Percentiles rank a stretch among this genome's conserved stretches.
Conservation (phyloP, 306 rosid species). For the Trifolium subterraneum region DNA sequence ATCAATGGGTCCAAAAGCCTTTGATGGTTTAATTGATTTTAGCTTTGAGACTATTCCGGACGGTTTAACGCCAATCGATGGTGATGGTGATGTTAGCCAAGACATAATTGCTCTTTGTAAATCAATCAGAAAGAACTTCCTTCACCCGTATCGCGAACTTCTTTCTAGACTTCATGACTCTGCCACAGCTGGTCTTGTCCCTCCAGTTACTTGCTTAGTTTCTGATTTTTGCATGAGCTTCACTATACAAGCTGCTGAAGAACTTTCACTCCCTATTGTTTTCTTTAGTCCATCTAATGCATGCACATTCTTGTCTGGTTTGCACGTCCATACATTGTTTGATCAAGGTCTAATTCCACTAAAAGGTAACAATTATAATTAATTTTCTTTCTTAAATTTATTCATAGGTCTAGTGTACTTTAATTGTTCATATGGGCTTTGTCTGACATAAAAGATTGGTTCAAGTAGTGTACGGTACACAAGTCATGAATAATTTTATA, state of each 20-base stretch:
- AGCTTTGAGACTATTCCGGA: conserved; percentile 19
- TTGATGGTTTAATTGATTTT: conserved; percentile 1
- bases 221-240: not conserved
- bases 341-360: conserved; percentile 33
- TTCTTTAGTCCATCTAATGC: conserved; percentile 8
- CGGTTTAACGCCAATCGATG: conserved; percentile 1
- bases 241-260: conserved; percentile 37
- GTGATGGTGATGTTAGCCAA: conserved; percentile 28
- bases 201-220: conserved; percentile 26
- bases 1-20: not conserved
- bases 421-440: no score
- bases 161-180: conserved; percentile 26
- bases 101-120: conserved; percentile 13
- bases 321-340: not conserved
- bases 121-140: conserved; percentile 21
- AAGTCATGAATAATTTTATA: no score
- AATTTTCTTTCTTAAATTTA: not conserved
- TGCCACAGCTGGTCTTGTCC: conserved; percentile 9
- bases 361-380: conserved; percentile 30
- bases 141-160: conserved; percentile 5
- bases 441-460: no score
- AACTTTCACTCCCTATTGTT: conserved; percentile 29
- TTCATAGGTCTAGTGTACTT: not conserved
- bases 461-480: no score
- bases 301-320: not conserved